Percentiles rank a stretch among this genome's conserved stretches.
Conservation (phyloP, 306 rosid species). For the Cajanus cajan region DNA sequence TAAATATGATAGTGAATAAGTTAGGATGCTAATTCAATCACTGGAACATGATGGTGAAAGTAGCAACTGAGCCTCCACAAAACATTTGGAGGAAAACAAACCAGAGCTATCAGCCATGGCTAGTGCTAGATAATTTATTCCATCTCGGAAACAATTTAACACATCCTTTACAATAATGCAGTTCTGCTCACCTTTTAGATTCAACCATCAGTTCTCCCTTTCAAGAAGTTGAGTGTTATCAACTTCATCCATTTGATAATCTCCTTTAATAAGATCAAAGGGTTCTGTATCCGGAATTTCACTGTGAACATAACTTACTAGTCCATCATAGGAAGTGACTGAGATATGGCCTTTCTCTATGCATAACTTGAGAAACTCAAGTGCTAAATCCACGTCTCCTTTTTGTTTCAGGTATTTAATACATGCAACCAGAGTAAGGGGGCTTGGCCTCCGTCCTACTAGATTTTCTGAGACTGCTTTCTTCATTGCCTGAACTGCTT, state of each 20-base stretch:
- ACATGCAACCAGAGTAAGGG: constrained; percentile 39
- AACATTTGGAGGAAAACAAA: neutral
- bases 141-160: neutral
- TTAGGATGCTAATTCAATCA: neutral
- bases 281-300: constrained; percentile 32
- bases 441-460: constrained; percentile 36
- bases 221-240: neutral
- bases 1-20: neutral
- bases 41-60: constrained; percentile 1
- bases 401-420: constrained; percentile 59
- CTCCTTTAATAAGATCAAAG: constrained; percentile 27
- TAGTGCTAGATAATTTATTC: neutral
- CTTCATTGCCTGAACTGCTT: constrained; percentile 59
- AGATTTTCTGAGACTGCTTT: constrained; percentile 36
- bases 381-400: constrained; percentile 46
- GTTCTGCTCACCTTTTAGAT: constrained; percentile 6
- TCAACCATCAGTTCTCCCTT: constrained; percentile 13
- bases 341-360: constrained; percentile 28
- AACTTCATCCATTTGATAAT: constrained; percentile 14
- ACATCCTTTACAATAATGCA: constrained; percentile 15
- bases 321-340: constrained; percentile 28
- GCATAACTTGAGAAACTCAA: constrained; percentile 43
- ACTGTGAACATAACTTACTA: constrained; percentile 34
- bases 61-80: neutral
- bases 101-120: neutral